phyloP scores from a whole-genome alignment of 2,329 filamentous ascomycete species.

The Alternaria hordeiaustralica region DNA sequence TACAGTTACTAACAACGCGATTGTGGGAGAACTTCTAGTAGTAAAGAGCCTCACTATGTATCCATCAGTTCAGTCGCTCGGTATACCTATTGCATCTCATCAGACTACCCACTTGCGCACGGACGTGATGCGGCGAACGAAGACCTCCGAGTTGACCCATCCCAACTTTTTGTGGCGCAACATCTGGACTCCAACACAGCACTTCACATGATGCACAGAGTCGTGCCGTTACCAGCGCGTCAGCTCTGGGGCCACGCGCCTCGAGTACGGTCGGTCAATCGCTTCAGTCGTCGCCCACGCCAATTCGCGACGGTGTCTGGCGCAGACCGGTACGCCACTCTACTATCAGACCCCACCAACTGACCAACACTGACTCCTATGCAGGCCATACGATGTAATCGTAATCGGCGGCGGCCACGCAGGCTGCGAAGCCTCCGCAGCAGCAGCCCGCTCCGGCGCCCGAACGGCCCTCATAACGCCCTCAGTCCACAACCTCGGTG shows the following conservation, averaged over 20 bases:
- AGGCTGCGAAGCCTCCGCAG: slow-evolving; percentile 90
- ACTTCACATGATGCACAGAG: slow-evolving; percentile 29
- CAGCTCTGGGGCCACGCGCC: slow-evolving; percentile 58
- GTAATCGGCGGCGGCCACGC: slow-evolving; percentile 97
- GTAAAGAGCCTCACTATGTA: neutral
- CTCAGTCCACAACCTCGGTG: slow-evolving; percentile 84
- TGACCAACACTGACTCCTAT: slow-evolving; percentile 19
- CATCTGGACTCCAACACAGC: slow-evolving; percentile 4
- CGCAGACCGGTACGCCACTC: slow-evolving; percentile 31
- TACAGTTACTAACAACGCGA: neutral
- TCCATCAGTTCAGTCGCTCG: neutral
- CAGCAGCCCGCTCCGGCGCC: slow-evolving; percentile 86
- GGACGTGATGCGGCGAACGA: slow-evolving; percentile 21
- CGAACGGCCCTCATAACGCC: slow-evolving; percentile 90
- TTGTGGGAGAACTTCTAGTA: neutral
- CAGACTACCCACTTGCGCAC: slow-evolving; percentile 5
- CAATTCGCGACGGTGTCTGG: slow-evolving; percentile 55
- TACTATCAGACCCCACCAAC: neutral
- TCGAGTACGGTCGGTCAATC: slow-evolving; percentile 51
- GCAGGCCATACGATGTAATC: slow-evolving; percentile 83
- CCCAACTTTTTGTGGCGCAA: slow-evolving; percentile 17
- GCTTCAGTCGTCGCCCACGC: slow-evolving; percentile 43
- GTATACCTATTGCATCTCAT: neutral
- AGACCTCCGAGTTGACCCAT: slow-evolving; percentile 18
- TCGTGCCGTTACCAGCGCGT: slow-evolving; percentile 39